A percentile compares a stretch with the other conserved stretches of the same genome.
phyloP scores from a whole-genome alignment of 2,329 filamentous ascomycete genomes.

The Xylariaceae sp. region DNA sequence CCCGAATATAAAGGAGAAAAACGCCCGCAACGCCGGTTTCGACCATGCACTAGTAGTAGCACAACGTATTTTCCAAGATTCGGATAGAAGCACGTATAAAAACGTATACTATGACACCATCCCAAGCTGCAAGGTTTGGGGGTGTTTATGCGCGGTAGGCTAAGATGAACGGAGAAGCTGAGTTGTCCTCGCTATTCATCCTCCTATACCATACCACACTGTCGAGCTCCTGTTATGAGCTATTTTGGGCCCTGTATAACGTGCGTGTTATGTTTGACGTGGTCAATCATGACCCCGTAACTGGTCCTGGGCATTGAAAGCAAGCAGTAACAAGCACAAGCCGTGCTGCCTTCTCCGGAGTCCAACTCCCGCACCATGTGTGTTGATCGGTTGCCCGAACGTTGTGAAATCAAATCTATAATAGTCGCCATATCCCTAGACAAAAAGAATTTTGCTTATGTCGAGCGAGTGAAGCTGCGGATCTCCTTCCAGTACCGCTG shows the following conservation, averaged over 20 bases:
- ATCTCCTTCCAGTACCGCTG: constrained; percentile 1
- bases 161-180: background rate
- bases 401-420: constrained; percentile 36
- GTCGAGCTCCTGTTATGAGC: background rate
- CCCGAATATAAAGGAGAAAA: constrained; percentile 1
- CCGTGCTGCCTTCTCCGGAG: constrained; percentile 22
- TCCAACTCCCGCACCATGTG: constrained; percentile 20
- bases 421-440: constrained; percentile 19
- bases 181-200: background rate
- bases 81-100: constrained; percentile 8
- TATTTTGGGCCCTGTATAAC: constrained; percentile 7
- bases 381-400: constrained; percentile 39
- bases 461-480: constrained; percentile 15
- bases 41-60: background rate
- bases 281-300: background rate
- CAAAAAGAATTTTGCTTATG: constrained; percentile 15
- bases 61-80: constrained; percentile 6
- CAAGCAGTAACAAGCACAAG: constrained; percentile 24
- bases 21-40: constrained; percentile 18
- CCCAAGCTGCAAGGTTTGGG: background rate
- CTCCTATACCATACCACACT: background rate
- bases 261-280: constrained; percentile 4
- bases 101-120: constrained; percentile 15
- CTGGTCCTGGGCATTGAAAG: constrained; percentile 6
- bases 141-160: background rate